Conservation (phyloP, 2,329 filamentous ascomycete genomes). For the Exophiala viscosa region DNA sequence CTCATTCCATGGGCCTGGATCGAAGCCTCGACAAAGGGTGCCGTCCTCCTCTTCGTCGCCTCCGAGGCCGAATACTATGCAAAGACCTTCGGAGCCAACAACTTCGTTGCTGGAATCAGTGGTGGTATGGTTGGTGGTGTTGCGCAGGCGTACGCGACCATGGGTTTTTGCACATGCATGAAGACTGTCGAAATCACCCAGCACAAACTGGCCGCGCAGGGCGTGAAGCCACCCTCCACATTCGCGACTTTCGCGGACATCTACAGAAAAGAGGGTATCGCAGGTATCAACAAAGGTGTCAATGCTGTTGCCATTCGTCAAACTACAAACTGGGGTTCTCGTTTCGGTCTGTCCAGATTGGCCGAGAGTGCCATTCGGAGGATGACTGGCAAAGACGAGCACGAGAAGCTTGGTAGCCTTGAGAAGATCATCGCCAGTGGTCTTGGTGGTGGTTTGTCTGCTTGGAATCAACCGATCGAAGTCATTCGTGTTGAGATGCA, state of each 20-base stretch:
- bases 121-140: conserved; percentile 93
- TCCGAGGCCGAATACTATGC: conserved; percentile 97
- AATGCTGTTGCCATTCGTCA: conserved; percentile 98
- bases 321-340: conserved; percentile 98
- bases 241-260: conserved; percentile 96
- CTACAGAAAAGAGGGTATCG: conserved; percentile 88
- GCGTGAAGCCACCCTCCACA: conserved; percentile 82
- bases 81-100: conserved; percentile 72
- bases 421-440: conserved; percentile 89
- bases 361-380: conserved; percentile 84
- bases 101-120: conserved; percentile 82
- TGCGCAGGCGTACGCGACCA: conserved; percentile 97
- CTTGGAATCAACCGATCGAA: conserved; percentile 99
- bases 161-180: conserved; percentile 99
- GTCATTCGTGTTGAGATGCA: conserved; percentile 99
- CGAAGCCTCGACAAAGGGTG: conserved; percentile 98
- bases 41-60: conserved; percentile 97
- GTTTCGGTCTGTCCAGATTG: conserved; percentile 89
- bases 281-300: conserved; percentile 96
- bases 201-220: conserved; percentile 82
- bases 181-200: conserved; percentile 99
- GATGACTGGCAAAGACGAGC: conserved; percentile 71
- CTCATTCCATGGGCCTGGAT: conserved; percentile 99
- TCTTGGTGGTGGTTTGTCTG: conserved; percentile 87
- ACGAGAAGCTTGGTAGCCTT: conserved; percentile 68